Conservation (phyloP, 1,284 basidiomycete genomes). For the Anthracocystis panici-leucophaei region DNA sequence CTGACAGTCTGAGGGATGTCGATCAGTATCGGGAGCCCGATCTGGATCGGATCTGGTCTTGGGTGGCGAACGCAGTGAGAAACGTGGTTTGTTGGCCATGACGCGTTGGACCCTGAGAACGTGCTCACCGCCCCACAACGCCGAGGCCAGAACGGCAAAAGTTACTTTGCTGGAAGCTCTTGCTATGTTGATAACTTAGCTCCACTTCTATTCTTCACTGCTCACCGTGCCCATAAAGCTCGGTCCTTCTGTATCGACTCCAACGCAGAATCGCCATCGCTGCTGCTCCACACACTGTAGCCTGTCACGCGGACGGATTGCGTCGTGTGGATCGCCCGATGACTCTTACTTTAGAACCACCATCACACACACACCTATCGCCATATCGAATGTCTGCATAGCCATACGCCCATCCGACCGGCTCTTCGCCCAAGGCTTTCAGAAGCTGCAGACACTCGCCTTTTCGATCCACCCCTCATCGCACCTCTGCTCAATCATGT, state of each 20-base stretch:
- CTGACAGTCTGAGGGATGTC: background rate
- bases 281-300: background rate
- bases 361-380: background rate
- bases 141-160: background rate
- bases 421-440: background rate
- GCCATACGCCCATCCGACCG: background rate
- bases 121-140: conserved; percentile 11
- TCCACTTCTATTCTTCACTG: no score
- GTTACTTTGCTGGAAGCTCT: no score
- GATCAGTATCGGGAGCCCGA: background rate
- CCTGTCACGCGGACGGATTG: background rate
- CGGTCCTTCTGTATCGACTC: background rate
- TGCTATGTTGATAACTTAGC: background rate
- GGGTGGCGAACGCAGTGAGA: background rate
- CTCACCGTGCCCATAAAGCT: no score
- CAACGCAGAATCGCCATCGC: background rate
- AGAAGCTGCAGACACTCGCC: background rate
- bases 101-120: conserved; percentile 45
- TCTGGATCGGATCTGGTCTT: background rate
- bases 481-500: conserved; percentile 18
- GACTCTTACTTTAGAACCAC: background rate
- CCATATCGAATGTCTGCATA: conserved; percentile 4
- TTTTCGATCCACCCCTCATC: background rate
- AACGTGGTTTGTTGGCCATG: background rate
- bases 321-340: background rate